phyloP scores from a whole-genome alignment of 2,329 filamentous ascomycete species.

The Trichoderma oligosporum region DNA sequence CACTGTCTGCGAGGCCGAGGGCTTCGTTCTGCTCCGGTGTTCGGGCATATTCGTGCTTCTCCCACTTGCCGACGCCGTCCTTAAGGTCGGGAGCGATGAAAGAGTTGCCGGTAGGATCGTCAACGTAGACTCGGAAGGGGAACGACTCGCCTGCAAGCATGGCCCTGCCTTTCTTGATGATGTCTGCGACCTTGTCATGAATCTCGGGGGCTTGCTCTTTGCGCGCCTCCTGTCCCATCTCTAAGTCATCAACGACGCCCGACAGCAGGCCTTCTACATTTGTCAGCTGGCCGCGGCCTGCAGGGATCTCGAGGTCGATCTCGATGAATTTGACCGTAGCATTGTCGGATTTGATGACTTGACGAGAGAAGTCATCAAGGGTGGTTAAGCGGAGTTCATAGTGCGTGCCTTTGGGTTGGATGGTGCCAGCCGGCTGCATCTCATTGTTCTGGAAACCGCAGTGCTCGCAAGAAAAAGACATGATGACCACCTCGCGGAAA shows the following conservation, averaged over 20 bases:
- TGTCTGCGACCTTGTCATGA: conserved; percentile 69
- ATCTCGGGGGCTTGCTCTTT: conserved; percentile 76
- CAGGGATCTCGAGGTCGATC: conserved; percentile 86
- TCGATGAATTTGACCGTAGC: conserved; percentile 85
- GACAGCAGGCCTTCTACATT: conserved; percentile 87
- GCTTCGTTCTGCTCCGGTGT: conserved; percentile 81
- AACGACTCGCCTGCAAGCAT: conserved; percentile 77
- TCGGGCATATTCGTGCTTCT: conserved; percentile 76
- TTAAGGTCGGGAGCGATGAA: conserved; percentile 88
- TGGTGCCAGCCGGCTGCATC: conserved; percentile 85
- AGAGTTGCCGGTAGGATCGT: conserved; percentile 92
- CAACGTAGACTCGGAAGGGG: conserved; percentile 82
- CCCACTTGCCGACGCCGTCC: conserved; percentile 81
- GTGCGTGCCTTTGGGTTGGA: conserved; percentile 82
- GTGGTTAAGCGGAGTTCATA: conserved; percentile 77
- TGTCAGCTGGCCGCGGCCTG: conserved; percentile 84
- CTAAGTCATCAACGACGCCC: conserved; percentile 75
- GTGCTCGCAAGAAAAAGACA: conserved; percentile 91
- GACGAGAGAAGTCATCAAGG: conserved; percentile 71
- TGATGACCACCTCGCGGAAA: conserved; percentile 95
- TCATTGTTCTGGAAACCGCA: conserved; percentile 90
- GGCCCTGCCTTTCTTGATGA: conserved; percentile 68
- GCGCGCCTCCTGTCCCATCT: conserved; percentile 75
- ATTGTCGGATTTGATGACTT: conserved; percentile 89
- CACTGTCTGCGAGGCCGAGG: conserved; percentile 69